phyloP scores from a whole-genome alignment of 2,329 filamentous ascomycete genomes.

The Tricladium varicosporioides region DNA sequence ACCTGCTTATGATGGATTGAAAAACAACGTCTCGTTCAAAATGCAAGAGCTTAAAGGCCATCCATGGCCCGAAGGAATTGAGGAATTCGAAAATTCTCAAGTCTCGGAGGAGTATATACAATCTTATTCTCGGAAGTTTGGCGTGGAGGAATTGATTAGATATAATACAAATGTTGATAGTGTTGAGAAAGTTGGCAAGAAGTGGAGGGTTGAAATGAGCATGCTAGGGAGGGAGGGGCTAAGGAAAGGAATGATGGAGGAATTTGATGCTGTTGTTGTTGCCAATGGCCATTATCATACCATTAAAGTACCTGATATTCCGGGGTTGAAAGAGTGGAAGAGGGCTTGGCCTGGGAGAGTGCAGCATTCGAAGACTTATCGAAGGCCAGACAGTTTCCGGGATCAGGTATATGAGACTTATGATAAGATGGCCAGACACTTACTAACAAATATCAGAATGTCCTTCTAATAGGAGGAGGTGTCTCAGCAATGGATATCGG shows the following conservation, averaged over 20 bases:
- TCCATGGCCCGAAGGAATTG: slow-evolving; percentile 27
- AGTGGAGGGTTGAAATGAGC: slow-evolving; percentile 22
- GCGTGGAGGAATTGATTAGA: slow-evolving; percentile 18
- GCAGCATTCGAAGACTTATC: slow-evolving; percentile 71
- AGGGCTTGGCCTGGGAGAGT: slow-evolving; percentile 49
- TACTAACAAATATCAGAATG: slow-evolving; percentile 35
- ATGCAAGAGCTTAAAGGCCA: slow-evolving; percentile 25
- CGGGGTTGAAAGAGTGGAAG: slow-evolving; percentile 59
- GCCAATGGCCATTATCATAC: slow-evolving; percentile 67
- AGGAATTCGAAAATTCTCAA: slow-evolving; percentile 25
- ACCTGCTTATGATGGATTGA: slow-evolving; percentile 27
- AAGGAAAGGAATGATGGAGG: slow-evolving; percentile 13
- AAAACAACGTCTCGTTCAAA: slow-evolving; percentile 28
- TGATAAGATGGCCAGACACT: too few species aligned
- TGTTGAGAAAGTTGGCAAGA: slow-evolving; percentile 19
- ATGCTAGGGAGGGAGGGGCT: slow-evolving; percentile 13
- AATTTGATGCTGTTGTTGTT: slow-evolving; percentile 64
- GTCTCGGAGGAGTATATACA: slow-evolving; percentile 25
- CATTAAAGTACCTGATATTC: slow-evolving; percentile 58
- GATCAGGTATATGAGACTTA: slow-evolving; percentile 40
- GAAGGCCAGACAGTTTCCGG: slow-evolving; percentile 55
- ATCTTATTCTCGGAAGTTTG: slow-evolving; percentile 18
- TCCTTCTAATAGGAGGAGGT: slow-evolving; percentile 54
- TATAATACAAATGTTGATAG: slow-evolving; percentile 27
- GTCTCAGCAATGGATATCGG: slow-evolving; percentile 46